phyloP scores from a whole-genome alignment of 2,329 filamentous ascomycete species.

The Aspergillus tamarii region DNA sequence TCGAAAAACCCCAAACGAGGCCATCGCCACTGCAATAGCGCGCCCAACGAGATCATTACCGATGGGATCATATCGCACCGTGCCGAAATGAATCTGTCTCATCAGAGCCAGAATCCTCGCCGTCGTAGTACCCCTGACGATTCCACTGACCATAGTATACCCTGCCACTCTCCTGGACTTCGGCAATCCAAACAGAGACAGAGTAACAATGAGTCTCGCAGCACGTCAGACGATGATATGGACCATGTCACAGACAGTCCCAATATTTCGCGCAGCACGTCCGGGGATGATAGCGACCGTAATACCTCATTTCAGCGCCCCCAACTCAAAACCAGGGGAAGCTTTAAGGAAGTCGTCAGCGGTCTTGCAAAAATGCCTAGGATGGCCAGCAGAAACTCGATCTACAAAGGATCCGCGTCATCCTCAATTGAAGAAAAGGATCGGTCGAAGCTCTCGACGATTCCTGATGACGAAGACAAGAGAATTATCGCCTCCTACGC shows the following conservation, averaged over 20 bases:
- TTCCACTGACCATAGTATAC: background rate
- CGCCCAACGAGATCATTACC: background rate
- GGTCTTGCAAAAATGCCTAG: background rate
- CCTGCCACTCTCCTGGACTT: background rate
- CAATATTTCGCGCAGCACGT: background rate
- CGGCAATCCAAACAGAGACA: background rate
- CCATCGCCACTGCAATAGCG: background rate
- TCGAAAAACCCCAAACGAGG: background rate
- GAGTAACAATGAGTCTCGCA: background rate
- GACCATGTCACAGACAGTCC: background rate
- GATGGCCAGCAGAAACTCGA: background rate
- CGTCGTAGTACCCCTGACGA: background rate
- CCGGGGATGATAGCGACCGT: background rate
- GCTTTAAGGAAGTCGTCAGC: background rate
- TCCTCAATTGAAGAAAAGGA: background rate
- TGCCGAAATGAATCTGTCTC: background rate
- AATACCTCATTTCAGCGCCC: background rate
- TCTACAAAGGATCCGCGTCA: background rate
- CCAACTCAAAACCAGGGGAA: background rate
- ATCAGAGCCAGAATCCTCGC: background rate
- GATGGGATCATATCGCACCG: background rate
- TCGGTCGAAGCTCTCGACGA: background rate
- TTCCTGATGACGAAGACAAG: background rate
- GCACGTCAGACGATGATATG: background rate
- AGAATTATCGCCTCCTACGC: background rate